Conservation (phyloP, 352 stramenopile genomes). For the Thraustochytrium sp. region DNA sequence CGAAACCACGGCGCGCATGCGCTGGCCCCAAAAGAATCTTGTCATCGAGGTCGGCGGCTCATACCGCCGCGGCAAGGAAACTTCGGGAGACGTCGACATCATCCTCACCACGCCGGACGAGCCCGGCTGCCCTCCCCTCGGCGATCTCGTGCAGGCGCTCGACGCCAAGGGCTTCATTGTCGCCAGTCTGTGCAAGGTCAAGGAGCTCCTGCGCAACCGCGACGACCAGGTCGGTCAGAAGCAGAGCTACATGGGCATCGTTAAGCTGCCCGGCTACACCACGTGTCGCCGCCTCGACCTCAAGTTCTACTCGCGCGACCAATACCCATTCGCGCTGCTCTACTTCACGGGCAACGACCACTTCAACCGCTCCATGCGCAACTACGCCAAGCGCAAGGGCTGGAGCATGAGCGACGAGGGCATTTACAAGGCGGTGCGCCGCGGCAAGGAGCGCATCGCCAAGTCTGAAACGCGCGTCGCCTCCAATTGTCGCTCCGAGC, state of each 20-base stretch:
- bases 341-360: conserved; percentile 84
- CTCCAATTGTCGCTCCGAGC: conserved; percentile 60
- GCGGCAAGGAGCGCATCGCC: conserved; percentile 57
- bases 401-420: conserved; percentile 12
- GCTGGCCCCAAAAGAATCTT: not conserved
- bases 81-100: conserved; percentile 69
- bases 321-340: conserved; percentile 70
- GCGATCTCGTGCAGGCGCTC: conserved; percentile 60
- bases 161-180: conserved; percentile 64
- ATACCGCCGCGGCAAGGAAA: conserved; percentile 65
- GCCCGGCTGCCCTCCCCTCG: conserved; percentile 55
- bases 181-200: conserved; percentile 64
- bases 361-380: conserved; percentile 75
- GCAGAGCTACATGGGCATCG: conserved; percentile 78
- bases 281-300: conserved; percentile 68
- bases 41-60: conserved; percentile 52
- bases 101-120: conserved; percentile 66
- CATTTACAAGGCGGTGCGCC: conserved; percentile 37
- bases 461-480: not conserved
- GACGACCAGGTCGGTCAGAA: conserved; percentile 53
- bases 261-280: conserved; percentile 58
- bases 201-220: conserved; percentile 52
- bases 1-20: not conserved
- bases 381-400: conserved; percentile 68
- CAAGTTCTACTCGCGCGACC: conserved; percentile 71